Percentiles rank a stretch among this genome's conserved stretches.
Conservation (phyloP, 805 yeast genomes). For the Tetrapisispora arboricola region DNA sequence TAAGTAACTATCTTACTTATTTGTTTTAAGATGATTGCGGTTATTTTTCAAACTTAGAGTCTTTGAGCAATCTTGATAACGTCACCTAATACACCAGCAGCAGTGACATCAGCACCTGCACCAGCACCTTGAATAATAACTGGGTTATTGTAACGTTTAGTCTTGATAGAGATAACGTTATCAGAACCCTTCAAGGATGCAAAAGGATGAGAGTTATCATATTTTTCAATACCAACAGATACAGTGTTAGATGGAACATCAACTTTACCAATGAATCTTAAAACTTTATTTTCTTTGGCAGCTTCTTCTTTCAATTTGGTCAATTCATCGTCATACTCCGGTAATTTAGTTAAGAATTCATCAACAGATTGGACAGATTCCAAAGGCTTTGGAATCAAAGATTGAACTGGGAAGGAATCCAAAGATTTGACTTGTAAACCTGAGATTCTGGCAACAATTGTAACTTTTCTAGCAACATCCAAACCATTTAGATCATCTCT, state of each 20-base stretch:
- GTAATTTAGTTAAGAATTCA: conserved; percentile 73
- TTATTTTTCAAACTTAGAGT: conserved; percentile 32
- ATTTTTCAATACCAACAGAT: conserved; percentile 82
- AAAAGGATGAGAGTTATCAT: conserved; percentile 84
- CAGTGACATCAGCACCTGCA: conserved; percentile 69
- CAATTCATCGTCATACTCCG: conserved; percentile 72
- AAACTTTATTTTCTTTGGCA: conserved; percentile 70
- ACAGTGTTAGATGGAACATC: conserved; percentile 62
- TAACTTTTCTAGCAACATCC: conserved; percentile 97
- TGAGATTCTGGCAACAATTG: conserved; percentile 87
- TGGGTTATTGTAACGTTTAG: conserved; percentile 89
- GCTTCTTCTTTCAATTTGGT: conserved; percentile 74
- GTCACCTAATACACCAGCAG: conserved; percentile 91
- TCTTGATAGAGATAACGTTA: conserved; percentile 84
- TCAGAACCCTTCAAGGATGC: conserved; percentile 94
- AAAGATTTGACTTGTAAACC: conserved; percentile 82
- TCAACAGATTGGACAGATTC: conserved; percentile 62
- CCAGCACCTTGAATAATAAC: conserved; percentile 97
- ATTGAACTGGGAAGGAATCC: conserved; percentile 85
- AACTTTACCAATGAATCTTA: conserved; percentile 88
- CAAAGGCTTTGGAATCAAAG: conserved; percentile 80
- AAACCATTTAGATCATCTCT: conserved; percentile 97
- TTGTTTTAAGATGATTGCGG: no score
- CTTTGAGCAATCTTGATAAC: conserved; percentile 86
- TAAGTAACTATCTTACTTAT: not conserved